Percentiles rank a stretch among this genome's conserved stretches.
These are phyloP conservation scores for Sphaerobolus stellatus DNA, from an alignment of 1,284 basidiomycete genomes.

Conservation along the genomic window DNA sequence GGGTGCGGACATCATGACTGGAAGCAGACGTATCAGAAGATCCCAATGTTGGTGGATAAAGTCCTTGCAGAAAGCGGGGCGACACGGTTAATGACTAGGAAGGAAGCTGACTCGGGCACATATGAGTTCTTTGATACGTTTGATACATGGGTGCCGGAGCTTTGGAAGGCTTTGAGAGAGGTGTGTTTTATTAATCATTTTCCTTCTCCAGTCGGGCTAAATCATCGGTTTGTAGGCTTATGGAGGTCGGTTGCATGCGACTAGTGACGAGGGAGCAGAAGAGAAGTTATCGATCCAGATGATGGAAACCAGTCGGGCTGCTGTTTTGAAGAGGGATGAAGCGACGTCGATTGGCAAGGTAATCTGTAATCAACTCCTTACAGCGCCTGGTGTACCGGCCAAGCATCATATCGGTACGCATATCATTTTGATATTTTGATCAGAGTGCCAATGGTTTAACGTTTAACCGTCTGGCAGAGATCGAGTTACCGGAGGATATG, in stretches of 20 bases:
- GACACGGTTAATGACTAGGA: slow-evolving; percentile 39
- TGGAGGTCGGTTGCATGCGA: slow-evolving; percentile 11
- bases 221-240: slow-evolving; percentile 2
- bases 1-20: slow-evolving; percentile 58
- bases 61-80: slow-evolving; percentile 41
- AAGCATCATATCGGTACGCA: slow-evolving; percentile 46
- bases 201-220: not conserved
- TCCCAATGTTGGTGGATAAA: slow-evolving; percentile 46
- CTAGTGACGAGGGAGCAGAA: slow-evolving; percentile 20
- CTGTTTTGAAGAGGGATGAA: slow-evolving; percentile 40
- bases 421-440: too few relatives aligned
- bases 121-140: slow-evolving; percentile 47
- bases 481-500: slow-evolving; percentile 43
- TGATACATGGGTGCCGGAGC: slow-evolving; percentile 42
- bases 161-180: slow-evolving; percentile 41
- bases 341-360: slow-evolving; percentile 38
- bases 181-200: slow-evolving; percentile 22
- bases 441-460: not conserved
- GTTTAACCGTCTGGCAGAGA: slow-evolving; percentile 33
- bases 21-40: slow-evolving; percentile 51
- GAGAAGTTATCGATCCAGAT: slow-evolving; percentile 35
- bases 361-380: slow-evolving; percentile 40
- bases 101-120: slow-evolving; percentile 44
- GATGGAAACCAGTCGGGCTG: slow-evolving; percentile 35
- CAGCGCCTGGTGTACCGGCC: slow-evolving; percentile 36